Evolutionary conservation across 1,284 basidiomycete genomes (phyloP), one percentile per base, ranked within the genome.

Genomic region (Coniophora puteana): DNA sequence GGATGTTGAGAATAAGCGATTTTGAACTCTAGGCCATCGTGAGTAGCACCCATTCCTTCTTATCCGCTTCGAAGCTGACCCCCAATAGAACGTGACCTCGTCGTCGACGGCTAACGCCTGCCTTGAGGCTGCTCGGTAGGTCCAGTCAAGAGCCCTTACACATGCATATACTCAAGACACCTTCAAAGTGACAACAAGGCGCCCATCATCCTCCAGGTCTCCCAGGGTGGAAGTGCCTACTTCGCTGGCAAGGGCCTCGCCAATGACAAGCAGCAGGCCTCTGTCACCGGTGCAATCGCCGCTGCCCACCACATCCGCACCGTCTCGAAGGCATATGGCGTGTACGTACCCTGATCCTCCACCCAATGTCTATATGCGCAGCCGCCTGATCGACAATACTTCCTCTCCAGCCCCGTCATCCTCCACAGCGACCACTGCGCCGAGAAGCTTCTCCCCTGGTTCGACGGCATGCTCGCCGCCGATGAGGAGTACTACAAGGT

Each of bases 371-470:
- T 11, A 16, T 38, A 41, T 23, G 38, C 47, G 16, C 43, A 12
- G 18, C 29, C 10, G 29, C 29, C 30, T 42, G 3, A 42, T 21
- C 36, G n/a, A n/a, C n/a, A n/a, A 33, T 30, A 8, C 8, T 38
- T 17, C 14, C 42, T 47, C 16, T 44, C 3, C 51, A 92, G 89
- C 49, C 96, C 96, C 55, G 96, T 99, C 58, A 80, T 99, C 51
- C 76, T 99, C 62, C 96, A 99, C 84, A 92, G 92, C 50, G 96
- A 99, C 71, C 96, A 99, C 75, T 99, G 96, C 63, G 96, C 96
- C 36, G 77, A 96, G 65, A 99, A 99, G 72, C 91, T 99, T 51
- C 83, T 99, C 45, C 94, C 89, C 12, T 99, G 96, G 96, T 97
- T 98, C 71, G 96, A 99, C 65, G 95, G 93, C 50, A 98, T 99